phyloP scores from a whole-genome alignment of 306 rosid species.

The Corylus americana region DNA sequence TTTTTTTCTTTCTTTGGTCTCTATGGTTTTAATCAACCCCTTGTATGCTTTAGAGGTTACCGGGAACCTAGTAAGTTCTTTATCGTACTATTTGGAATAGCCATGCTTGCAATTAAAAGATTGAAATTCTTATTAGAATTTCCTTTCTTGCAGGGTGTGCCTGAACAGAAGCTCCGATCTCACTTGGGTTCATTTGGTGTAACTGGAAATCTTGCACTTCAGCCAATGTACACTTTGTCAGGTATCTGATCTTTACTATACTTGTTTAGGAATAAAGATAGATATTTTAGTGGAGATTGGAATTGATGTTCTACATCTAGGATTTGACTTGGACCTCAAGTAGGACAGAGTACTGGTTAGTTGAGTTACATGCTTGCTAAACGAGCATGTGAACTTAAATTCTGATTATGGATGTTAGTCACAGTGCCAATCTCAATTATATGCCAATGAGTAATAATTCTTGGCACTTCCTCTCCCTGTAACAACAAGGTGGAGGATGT shows the following conservation, averaged over 20 bases:
- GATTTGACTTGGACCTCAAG: background rate
- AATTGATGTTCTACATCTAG: background rate
- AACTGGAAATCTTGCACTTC: conserved; percentile 99
- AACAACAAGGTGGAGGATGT: background rate
- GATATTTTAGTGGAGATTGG: background rate
- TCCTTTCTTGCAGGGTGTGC: conserved; percentile 81
- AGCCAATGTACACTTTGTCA: conserved; percentile 98
- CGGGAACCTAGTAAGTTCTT: background rate
- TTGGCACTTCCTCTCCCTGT: background rate
- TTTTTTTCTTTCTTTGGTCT: background rate
- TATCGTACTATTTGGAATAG: conserved; percentile 1
- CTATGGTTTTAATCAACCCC: conserved; percentile 4
- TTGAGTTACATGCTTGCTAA: background rate
- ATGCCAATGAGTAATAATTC: background rate
- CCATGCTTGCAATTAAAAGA: conserved; percentile 24
- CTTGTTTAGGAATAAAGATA: background rate
- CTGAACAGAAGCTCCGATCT: conserved; percentile 95
- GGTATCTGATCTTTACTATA: conserved; percentile 47
- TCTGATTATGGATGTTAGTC: background rate
- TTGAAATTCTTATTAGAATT: conserved; percentile 22
- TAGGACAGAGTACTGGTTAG: conserved; percentile 10
- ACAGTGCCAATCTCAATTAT: background rate
- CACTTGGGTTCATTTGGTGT: conserved; percentile 98
- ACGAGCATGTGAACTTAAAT: conserved; percentile 3
- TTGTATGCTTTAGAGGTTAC: background rate